phyloP scores from a whole-genome alignment of 352 stramenopile genomes.

The Phytophthora constricta region DNA sequence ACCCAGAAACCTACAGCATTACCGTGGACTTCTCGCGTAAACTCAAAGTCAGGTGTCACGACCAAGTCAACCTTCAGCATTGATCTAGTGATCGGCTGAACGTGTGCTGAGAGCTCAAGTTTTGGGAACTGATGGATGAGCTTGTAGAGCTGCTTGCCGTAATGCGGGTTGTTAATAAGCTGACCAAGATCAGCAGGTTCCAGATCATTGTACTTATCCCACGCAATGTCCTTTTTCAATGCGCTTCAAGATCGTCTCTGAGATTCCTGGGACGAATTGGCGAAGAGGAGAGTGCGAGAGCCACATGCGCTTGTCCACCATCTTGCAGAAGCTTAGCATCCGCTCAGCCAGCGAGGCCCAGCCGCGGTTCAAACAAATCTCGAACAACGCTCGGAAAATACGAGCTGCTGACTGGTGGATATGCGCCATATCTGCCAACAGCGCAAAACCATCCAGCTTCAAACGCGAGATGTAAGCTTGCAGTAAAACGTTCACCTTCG shows the following conservation, averaged over 20 bases:
- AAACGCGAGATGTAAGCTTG: slow-evolving; percentile 99
- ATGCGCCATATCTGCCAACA: slow-evolving; percentile 99
- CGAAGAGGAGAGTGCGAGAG: slow-evolving; percentile 96
- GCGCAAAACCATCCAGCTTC: slow-evolving; percentile 97
- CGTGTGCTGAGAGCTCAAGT: slow-evolving; percentile 95
- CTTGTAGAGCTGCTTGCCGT: slow-evolving; percentile 98
- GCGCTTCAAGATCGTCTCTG: slow-evolving; percentile 96
- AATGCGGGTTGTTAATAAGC: slow-evolving; percentile 97
- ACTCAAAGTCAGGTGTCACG: slow-evolving; percentile 98
- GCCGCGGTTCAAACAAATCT: slow-evolving; percentile 96
- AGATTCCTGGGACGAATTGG: slow-evolving; percentile 95
- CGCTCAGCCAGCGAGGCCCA: slow-evolving; percentile 96
- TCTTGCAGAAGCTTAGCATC: slow-evolving; percentile 98
- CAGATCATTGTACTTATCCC: slow-evolving; percentile 98
- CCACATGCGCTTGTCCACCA: slow-evolving; percentile 99
- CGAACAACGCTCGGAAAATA: slow-evolving; percentile 99
- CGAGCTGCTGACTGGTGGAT: slow-evolving; percentile 98
- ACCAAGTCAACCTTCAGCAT: slow-evolving; percentile 97
- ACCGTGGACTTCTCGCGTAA: slow-evolving; percentile 96
- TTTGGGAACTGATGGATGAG: slow-evolving; percentile 99
- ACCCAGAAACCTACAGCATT: slow-evolving; percentile 98
- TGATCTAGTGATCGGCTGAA: slow-evolving; percentile 98
- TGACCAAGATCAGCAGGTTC: slow-evolving; percentile 97
- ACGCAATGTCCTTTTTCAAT: slow-evolving; percentile 99
- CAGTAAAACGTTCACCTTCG: slow-evolving; percentile 99